Base-by-base conservation (phyloP, 1,284 basidiomycete species). In the Grifola frondosa region DNA sequence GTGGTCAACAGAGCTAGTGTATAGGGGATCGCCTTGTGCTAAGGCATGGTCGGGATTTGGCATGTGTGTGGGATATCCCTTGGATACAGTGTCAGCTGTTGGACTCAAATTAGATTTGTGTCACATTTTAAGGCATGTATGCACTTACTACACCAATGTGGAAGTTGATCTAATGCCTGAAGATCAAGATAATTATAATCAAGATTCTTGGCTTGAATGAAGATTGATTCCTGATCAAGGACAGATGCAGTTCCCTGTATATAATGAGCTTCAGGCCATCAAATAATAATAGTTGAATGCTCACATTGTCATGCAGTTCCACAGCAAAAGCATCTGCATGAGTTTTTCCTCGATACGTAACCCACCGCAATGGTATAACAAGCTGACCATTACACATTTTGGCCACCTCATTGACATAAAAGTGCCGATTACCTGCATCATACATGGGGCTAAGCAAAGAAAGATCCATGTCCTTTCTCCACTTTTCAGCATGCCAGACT, bases 381-480 rank as follows among this genome's bases (percentile, higher is more conserved):
- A n/a, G n/a, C n/a, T n/a, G n/a, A n/a, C n/a, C n/a, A n/a, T n/a
- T n/a, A n/a, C n/a, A n/a, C n/a, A n/a, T n/a, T n/a, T n/a, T n/a
- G n/a, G n/a, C n/a, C 24, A 35, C n/a, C n/a, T 17, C 26, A 3
- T 25, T 29, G n/a, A n/a, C 42, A 34, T 50, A 52, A 19, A 21
- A 54, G 30, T 51, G 46, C 30, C 24, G 2, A 32, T 39, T 13
- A 0, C 37, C 25, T 22, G 31, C 40, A 31, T 23, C 40, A 24
- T 38, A 49, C 60, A 59, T 61, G 4, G 58, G 59, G 13, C 51
- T 59, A 0, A 62, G 48, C 10, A 36, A 25, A 21, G 47, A 32
- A 1, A 37, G 24, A 15, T 52, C 52, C 24, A 58, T 39, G 5
- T 47, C 44, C 3, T 46, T 30, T 9, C 31, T 36, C 50, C 49